These are phyloP conservation scores for Crithidia acanthocephali DNA, from an alignment of 208 protist genomes.

Conservation along the genomic window DNA sequence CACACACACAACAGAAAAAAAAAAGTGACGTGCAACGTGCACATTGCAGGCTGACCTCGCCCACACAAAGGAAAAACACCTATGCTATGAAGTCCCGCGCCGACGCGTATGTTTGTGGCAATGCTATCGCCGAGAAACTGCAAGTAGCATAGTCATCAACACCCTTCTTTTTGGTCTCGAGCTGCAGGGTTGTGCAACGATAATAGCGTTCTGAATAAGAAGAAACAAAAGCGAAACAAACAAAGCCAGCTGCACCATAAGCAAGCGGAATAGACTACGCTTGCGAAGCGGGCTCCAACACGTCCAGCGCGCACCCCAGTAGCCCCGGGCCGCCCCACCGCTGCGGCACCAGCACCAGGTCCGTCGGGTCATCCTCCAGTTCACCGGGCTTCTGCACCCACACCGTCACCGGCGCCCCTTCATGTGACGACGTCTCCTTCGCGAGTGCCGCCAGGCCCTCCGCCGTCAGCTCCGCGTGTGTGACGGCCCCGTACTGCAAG, in stretches of 20 bases:
- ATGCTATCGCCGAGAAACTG: no score
- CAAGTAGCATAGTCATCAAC: no score
- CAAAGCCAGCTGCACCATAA: no score
- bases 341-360: slow-evolving; percentile 71
- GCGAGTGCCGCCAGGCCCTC: slow-evolving; percentile 47
- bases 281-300: slow-evolving; percentile 10
- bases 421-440: slow-evolving; percentile 40
- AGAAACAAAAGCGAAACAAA: not conserved
- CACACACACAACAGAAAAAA: no score
- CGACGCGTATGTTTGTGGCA: no score
- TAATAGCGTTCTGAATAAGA: not conserved
- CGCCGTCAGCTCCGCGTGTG: slow-evolving; percentile 34
- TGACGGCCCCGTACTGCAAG: slow-evolving; percentile 68
- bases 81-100: no score
- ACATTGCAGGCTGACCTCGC: no score
- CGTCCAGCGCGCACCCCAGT: slow-evolving; percentile 78
- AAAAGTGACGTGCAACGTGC: no score
- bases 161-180: no score
- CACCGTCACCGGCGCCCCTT: slow-evolving; percentile 57
- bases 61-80: no score
- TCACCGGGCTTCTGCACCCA: slow-evolving; percentile 57
- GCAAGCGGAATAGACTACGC: not conserved
- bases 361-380: slow-evolving; percentile 25
- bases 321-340: slow-evolving; percentile 71
- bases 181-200: no score